Base-by-base conservation (phyloP, 352 stramenopile genomes). In the Phytophthora crassamura region DNA sequence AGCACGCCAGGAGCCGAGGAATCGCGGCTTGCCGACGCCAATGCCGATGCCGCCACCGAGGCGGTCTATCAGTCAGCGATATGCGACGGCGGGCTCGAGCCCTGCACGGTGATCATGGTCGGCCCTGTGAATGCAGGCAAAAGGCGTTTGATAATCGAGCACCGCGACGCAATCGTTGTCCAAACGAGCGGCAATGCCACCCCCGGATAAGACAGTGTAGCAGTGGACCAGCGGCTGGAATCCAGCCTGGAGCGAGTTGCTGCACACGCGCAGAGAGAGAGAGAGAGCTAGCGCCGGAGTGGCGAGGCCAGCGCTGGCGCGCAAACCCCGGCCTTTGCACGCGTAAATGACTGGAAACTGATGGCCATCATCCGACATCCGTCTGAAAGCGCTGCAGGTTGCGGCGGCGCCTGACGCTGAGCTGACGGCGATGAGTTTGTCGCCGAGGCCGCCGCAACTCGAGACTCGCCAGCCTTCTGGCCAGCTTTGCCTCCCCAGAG, bases 371-470 rank as follows among this genome's bases (percentile, higher is more conserved):
- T 4, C 8, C 14, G 2, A 28, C 38, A 36, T 52, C 16, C 43
- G 32, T 47, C 33, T 33, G 34, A 18, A 30, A 11, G 25, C 20
- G 12, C 25, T 15, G 15, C 33, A 50, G 49, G 48, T 71, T 62
- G 49, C 56, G 55, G 47, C 60, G 52, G 45, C 38, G 35, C 46
- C 36, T 62, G 50, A 62, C 55, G 47, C 53, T 64, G 46, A 69
- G 39, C 33, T 60, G 57, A 63, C 49, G 58, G 45, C 36, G 15
- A 16, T 52, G 39, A 58, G 59, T 60, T 45, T 63, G 42, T 47
- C 15, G 10, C 42, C 36, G 36, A 42, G 9, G 25, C 11, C 14
- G 20, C 16, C 28, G 51, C 16, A 5, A 16, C 40, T 16, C 40
- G 40, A 47, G 18, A 59, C 30, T 33, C 57, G 39, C 22, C 39